phyloP scores from a whole-genome alignment of 495 filamentous ascomycete genomes.

The Podospora bellae-mahoneyi region DNA sequence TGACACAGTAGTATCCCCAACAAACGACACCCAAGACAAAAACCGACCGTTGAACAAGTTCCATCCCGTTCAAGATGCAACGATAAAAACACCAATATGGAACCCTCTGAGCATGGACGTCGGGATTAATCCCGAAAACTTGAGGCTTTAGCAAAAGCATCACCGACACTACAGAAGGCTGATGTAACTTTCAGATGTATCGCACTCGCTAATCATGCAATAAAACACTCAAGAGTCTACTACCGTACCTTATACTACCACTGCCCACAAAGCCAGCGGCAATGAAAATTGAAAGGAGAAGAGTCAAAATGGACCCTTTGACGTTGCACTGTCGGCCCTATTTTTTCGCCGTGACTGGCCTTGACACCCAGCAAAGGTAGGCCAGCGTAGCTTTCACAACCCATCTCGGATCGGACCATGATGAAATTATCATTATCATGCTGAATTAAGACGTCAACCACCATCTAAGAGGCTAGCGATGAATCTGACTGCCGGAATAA shows the following conservation, averaged over 20 bases:
- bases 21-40: not conserved
- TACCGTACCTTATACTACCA: not conserved
- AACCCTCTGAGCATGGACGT: not conserved
- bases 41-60: not conserved
- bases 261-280: not conserved
- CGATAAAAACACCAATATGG: not conserved
- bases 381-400: slow-evolving; percentile 1
- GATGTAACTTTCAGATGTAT: not conserved
- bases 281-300: not conserved
- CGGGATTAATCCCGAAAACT: slow-evolving; percentile 4
- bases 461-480: not conserved
- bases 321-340: not conserved
- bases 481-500: not conserved
- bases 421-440: not conserved
- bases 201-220: not conserved
- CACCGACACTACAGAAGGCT: not conserved
- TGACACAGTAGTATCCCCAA: slow-evolving; percentile 6
- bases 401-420: slow-evolving; percentile 2
- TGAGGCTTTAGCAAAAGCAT: not conserved
- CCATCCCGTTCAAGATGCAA: slow-evolving; percentile 1
- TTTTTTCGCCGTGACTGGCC: not conserved
- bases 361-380: not conserved
- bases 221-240: not conserved
- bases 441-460: not conserved
- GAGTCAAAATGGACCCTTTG: not conserved